Conservation (phyloP, 768 basidiomycete species). For the Podaxis mareebaensis region DNA sequence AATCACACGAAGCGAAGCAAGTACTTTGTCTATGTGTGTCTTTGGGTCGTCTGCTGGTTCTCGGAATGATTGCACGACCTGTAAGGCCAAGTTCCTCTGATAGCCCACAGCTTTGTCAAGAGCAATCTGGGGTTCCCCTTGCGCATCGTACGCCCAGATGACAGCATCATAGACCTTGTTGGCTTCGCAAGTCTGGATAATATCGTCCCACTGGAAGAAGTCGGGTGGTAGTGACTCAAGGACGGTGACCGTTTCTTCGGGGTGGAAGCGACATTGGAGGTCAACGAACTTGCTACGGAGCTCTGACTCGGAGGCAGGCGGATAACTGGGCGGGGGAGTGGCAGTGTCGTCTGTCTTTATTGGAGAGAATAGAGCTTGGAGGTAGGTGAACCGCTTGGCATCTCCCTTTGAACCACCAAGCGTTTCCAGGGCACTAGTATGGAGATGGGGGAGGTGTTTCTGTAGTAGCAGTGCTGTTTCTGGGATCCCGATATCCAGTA, state of each 20-base stretch:
- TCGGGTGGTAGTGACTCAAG: conserved; percentile 56
- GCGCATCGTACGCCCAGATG: conserved; percentile 75
- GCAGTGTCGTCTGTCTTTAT: conserved; percentile 42
- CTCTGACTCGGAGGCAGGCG: conserved; percentile 48
- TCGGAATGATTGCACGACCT: conserved; percentile 46
- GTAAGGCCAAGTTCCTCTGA: conserved; percentile 34
- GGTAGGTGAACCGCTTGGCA: conserved; percentile 70
- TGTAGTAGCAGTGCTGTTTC: conserved; percentile 77
- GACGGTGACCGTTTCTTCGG: conserved; percentile 59
- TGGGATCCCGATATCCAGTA: conserved; percentile 61
- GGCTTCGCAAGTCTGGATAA: conserved; percentile 66
- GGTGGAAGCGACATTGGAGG: conserved; percentile 73
- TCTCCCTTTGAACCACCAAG: conserved; percentile 45
- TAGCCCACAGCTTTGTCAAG: conserved; percentile 65
- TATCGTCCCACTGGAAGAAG: conserved; percentile 54
- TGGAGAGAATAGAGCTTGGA: conserved; percentile 63
- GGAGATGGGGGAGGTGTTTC: conserved; percentile 62
- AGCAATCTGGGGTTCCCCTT: conserved; percentile 63
- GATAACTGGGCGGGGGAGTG: conserved; percentile 24
- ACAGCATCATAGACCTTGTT: conserved; percentile 71
- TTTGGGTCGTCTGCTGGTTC: conserved; percentile 31
- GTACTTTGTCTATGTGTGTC: conserved; percentile 29
- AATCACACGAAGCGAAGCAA: conserved; percentile 58
- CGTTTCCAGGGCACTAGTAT: conserved; percentile 57
- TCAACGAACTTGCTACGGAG: conserved; percentile 66